Evolutionary conservation across 108 stramenopile genomes (phyloP), one percentile per base, ranked within the genome.

Genomic region (Parietichytrium sp.): DNA sequence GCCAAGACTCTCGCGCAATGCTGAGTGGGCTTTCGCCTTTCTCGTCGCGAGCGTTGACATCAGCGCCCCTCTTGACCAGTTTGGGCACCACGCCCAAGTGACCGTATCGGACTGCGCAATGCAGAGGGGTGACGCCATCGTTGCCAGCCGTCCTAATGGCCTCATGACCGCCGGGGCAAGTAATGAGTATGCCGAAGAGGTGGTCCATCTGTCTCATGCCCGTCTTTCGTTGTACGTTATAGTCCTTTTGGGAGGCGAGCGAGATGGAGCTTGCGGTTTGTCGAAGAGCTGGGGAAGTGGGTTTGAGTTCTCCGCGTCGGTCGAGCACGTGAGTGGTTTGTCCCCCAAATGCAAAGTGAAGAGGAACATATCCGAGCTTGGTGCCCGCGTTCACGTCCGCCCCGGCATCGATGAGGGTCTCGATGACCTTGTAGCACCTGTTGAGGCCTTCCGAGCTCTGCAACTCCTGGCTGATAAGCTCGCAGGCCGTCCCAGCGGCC

Each of bases 321-420:
- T n/a, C 20, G 54, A 27, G 8, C 25, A 8, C 26, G 54, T 54
- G 54, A 26, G 25, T 54, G 26, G 25, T 33, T 20, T 72, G 61
- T 6, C 61, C 61, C n/a, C 61, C 61, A n/a, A 72, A 42, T 23
- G 61, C 61, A 72, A 72, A 72, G 3, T 72, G 61, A 0, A 72
- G 20, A 1, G 61, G 61, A 23, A 72, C 61, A 20, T 72, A 72
- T 31, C 61, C 61, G 6, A 72, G 29, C 20, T 72, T 72, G 0
- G 61, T 72, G 38, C 61, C n/a, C 16, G 38, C 61, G 38, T 45
- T 72, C 38, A 72, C 61, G 20, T 72, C 61, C 1, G 61, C 18
- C 61, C 45, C 45, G 29, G 61, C 61, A 1, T 72, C 61, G 13
- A 72, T 13, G 8, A 72, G 42, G 20, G 61, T 72, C 33, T 72